These are phyloP conservation scores for Saccharomycopsis capsularis DNA, from an alignment of 805 yeast species.

Conservation along the genomic window DNA sequence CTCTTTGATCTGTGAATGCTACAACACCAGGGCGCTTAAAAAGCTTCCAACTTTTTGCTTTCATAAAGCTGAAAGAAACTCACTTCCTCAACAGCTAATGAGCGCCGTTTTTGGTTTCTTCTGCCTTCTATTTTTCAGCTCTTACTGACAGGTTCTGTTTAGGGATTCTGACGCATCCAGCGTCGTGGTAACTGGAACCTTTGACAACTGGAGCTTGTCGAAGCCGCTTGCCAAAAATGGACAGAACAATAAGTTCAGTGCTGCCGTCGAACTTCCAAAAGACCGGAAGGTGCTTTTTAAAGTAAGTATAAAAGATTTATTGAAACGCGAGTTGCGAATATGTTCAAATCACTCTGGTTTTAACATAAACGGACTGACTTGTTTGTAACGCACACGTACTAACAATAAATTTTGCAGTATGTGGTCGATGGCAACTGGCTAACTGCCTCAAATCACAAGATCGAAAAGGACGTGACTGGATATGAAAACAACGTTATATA, in stretches of 20 bases:
- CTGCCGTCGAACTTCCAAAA: constrained; percentile 26
- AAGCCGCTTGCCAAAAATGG: constrained; percentile 40
- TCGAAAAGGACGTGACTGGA: constrained; percentile 41
- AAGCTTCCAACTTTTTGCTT: too few species aligned
- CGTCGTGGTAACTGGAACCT: constrained; percentile 55
- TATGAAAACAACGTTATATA: constrained; percentile 44
- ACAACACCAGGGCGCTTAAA: too few species aligned
- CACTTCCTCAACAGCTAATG: too few species aligned
- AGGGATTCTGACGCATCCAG: constrained; percentile 23
- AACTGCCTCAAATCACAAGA: constrained; percentile 28
- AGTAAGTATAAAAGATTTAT: constrained; percentile 15
- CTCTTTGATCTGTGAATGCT: too few species aligned
- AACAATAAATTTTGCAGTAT: constrained; percentile 25
- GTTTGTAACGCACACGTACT: too few species aligned
- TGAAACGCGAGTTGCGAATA: background rate
- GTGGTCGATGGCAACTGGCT: constrained; percentile 58
- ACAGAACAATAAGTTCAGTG: constrained; percentile 27
- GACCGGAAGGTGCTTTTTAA: constrained; percentile 36
- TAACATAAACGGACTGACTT: too few species aligned
- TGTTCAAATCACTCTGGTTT: too few species aligned
- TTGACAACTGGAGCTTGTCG: constrained; percentile 50
- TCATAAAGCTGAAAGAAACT: too few species aligned
- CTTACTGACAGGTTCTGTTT: too few species aligned
- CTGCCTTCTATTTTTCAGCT: too few species aligned
- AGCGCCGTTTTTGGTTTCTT: too few species aligned